A percentile compares a stretch with the other conserved stretches of the same genome.
These are phyloP conservation scores for Candida sp. DNA, from an alignment of 1,139 yeast species.

Conservation along the genomic window DNA sequence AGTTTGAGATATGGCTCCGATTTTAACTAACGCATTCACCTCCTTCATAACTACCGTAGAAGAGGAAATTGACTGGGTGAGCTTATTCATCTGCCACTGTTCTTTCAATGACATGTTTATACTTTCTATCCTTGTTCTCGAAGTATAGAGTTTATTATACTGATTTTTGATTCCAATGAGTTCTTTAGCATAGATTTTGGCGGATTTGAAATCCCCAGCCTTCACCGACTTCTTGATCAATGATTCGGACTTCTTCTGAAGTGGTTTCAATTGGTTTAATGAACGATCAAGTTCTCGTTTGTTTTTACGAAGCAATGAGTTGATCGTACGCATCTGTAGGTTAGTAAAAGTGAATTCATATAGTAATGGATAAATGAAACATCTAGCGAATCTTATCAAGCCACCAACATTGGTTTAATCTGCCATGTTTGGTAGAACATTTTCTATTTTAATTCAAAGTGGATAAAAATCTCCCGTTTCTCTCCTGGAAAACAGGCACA, in stretches of 20 bases:
- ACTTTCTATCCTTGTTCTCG: slow-evolving; percentile 83
- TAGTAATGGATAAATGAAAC: too few relatives aligned
- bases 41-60: slow-evolving; percentile 87
- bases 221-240: slow-evolving; percentile 76
- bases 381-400: too few relatives aligned
- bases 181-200: slow-evolving; percentile 80
- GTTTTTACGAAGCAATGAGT: slow-evolving; percentile 77
- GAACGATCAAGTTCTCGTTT: slow-evolving; percentile 78
- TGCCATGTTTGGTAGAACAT: too few relatives aligned
- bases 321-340: slow-evolving; percentile 71
- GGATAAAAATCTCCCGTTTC: background rate
- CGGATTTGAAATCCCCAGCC: slow-evolving; percentile 71
- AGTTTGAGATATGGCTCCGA: slow-evolving; percentile 81
- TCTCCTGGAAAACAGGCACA: background rate
- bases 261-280: slow-evolving; percentile 60
- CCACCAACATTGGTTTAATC: too few relatives aligned
- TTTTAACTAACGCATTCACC: slow-evolving; percentile 70
- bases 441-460: too few relatives aligned
- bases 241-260: slow-evolving; percentile 72
- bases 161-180: slow-evolving; percentile 73
- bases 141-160: slow-evolving; percentile 66
- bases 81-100: slow-evolving; percentile 80
- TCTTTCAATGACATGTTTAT: slow-evolving; percentile 89
- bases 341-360: slow-evolving; percentile 15
- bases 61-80: slow-evolving; percentile 78